phyloP scores from a whole-genome alignment of 2,329 filamentous ascomycete species.

The Teratosphaeria viscida region DNA sequence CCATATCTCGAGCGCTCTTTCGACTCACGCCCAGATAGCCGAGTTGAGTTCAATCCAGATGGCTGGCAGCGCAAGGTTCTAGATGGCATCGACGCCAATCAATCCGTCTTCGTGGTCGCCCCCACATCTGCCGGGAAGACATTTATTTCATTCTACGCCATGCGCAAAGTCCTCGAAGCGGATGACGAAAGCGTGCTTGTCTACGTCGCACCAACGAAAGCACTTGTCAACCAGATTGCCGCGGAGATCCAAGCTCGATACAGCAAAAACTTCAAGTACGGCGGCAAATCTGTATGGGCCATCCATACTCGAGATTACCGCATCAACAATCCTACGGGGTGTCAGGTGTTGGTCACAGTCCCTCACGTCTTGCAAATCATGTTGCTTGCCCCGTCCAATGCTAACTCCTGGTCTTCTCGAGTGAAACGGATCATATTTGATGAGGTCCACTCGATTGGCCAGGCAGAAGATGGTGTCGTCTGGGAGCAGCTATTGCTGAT shows the following conservation, averaged over 20 bases:
- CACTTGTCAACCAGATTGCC: slow-evolving; percentile 73
- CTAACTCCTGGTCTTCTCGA: slow-evolving; percentile 54
- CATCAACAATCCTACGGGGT: slow-evolving; percentile 61
- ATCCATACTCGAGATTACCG: slow-evolving; percentile 68
- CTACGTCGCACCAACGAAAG: slow-evolving; percentile 73
- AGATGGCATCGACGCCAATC: slow-evolving; percentile 59
- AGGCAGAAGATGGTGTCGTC: slow-evolving; percentile 63
- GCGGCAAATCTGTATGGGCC: slow-evolving; percentile 61
- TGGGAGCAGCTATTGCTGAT: slow-evolving; percentile 71
- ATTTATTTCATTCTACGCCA: slow-evolving; percentile 76
- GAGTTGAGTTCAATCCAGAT: slow-evolving; percentile 64
- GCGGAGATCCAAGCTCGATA: slow-evolving; percentile 68
- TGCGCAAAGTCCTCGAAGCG: slow-evolving; percentile 61
- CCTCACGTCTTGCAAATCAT: slow-evolving; percentile 72
- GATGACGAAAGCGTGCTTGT: slow-evolving; percentile 62
- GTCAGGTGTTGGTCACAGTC: slow-evolving; percentile 67
- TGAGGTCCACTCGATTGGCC: slow-evolving; percentile 70
- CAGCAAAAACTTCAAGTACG: slow-evolving; percentile 51
- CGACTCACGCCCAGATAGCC: slow-evolving; percentile 54
- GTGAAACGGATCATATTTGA: slow-evolving; percentile 73
- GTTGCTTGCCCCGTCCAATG: slow-evolving; percentile 56
- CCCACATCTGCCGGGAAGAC: slow-evolving; percentile 74
- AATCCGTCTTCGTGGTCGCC: slow-evolving; percentile 64
- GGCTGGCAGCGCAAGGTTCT: slow-evolving; percentile 66
- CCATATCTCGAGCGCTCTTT: slow-evolving; percentile 68